Conservation (phyloP, 352 stramenopile species). For the Phytopythium delawarense region DNA sequence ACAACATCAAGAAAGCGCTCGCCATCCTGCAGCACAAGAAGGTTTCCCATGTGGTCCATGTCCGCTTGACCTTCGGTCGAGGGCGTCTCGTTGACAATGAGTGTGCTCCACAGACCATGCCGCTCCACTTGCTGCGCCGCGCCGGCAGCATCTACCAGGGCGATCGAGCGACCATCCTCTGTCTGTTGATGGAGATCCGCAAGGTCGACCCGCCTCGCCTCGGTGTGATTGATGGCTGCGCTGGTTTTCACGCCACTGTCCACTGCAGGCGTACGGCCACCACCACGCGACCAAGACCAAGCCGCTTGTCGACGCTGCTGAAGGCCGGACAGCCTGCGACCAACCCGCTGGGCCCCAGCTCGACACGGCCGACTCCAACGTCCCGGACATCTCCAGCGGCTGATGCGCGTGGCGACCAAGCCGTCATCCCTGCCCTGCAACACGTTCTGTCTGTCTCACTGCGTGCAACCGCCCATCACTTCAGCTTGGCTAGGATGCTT, state of each 20-base stretch:
- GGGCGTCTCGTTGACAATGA: background rate
- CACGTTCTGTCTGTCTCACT: no score
- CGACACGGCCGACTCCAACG: no score
- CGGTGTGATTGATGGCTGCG: background rate
- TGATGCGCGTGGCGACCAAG: no score
- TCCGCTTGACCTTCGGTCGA: background rate
- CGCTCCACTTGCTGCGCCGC: conserved; percentile 38
- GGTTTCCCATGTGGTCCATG: conserved; percentile 10
- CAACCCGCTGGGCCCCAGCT: no score
- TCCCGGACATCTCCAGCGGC: no score
- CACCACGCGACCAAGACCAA: background rate
- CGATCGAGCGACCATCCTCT: conserved; percentile 28
- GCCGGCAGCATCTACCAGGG: conserved; percentile 35
- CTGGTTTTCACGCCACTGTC: background rate
- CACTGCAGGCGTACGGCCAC: background rate
- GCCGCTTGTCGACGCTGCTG: no score
- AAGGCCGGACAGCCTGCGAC: no score
- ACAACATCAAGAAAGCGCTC: conserved; percentile 73
- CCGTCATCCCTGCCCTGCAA: no score
- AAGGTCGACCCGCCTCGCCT: conserved; percentile 15
- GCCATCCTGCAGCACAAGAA: conserved; percentile 62
- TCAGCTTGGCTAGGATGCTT: no score
- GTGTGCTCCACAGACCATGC: conserved; percentile 33
- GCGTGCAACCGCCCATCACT: no score
- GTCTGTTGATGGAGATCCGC: conserved; percentile 40